These are phyloP conservation scores for Hygrophila difformis DNA, from an alignment of 257 asterid genomes.

Conservation along the genomic window DNA sequence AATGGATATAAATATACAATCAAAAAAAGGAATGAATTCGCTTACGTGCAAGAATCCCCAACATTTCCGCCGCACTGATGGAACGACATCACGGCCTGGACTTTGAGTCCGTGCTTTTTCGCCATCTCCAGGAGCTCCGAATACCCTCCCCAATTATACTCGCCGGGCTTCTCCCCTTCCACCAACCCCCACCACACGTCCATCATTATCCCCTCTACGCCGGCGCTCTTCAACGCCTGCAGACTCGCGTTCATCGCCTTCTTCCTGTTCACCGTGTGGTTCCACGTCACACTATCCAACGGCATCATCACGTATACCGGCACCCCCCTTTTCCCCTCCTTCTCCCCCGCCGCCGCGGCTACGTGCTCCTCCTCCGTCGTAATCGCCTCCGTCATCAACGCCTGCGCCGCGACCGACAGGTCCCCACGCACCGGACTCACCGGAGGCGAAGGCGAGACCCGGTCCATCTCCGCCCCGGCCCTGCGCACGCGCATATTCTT, in stretches of 20 bases:
- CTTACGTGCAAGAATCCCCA: slow-evolving; percentile 95
- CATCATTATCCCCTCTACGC: slow-evolving; percentile 97
- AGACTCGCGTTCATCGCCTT: slow-evolving; percentile 96
- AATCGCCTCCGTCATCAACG: slow-evolving; percentile 33
- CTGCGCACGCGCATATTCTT: slow-evolving; percentile 39
- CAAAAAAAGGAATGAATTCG: neutral
- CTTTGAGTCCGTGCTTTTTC: slow-evolving; percentile 78
- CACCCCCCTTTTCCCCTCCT: slow-evolving; percentile 44
- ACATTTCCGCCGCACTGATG: slow-evolving; percentile 98
- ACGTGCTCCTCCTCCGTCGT: slow-evolving; percentile 21
- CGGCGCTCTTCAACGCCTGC: slow-evolving; percentile 91
- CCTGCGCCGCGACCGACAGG: slow-evolving; percentile 74
- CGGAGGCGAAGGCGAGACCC: slow-evolving; percentile 84
- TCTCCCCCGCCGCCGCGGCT: slow-evolving; percentile 14
- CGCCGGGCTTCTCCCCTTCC: slow-evolving; percentile 71
- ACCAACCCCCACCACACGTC: slow-evolving; percentile 99
- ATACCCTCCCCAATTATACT: slow-evolving; percentile 89
- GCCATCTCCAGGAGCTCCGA: slow-evolving; percentile 87
- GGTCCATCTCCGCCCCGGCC: slow-evolving; percentile 31
- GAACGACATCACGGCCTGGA: slow-evolving; percentile 97
- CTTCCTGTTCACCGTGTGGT: slow-evolving; percentile 72
- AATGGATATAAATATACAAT: neutral
- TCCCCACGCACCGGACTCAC: slow-evolving; percentile 55
- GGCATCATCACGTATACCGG: slow-evolving; percentile 99
- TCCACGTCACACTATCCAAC: slow-evolving; percentile 82